phyloP scores from a whole-genome alignment of 148 eudicot species.

The Rheum nobile region DNA sequence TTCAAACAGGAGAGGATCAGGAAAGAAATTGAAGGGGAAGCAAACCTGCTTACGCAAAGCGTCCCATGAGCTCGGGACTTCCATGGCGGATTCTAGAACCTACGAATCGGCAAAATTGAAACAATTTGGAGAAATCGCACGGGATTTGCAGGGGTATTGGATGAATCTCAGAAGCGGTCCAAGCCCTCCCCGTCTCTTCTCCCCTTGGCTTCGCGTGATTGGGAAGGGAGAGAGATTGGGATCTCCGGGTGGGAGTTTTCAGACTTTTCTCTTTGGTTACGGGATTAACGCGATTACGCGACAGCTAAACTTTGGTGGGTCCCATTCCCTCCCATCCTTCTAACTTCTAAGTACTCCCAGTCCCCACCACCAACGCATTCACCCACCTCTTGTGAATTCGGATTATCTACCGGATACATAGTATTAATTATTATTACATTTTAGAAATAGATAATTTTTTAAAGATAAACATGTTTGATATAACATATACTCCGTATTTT shows the following conservation, averaged over 20 bases:
- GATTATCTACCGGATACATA: no score
- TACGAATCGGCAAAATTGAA: not conserved
- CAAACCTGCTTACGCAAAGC: conserved; percentile 70
- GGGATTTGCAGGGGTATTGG: not conserved
- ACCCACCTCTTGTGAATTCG: not conserved
- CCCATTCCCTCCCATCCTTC: not conserved
- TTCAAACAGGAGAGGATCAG: not conserved
- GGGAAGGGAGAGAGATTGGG: conserved; percentile 12
- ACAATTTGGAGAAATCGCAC: not conserved
- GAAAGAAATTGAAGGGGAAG: not conserved
- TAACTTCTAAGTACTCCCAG: not conserved
- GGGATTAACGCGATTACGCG: conserved; percentile 6
- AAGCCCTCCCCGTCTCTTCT: not conserved
- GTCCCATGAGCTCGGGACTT: conserved; percentile 77
- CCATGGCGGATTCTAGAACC: conserved; percentile 29
- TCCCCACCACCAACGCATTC: conserved; percentile 3
- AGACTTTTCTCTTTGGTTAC: not conserved
- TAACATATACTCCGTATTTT: no score
- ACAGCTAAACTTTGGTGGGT: conserved; percentile 3
- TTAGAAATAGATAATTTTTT: no score
- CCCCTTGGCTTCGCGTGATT: not conserved
- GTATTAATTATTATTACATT: no score
- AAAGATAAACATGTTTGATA: no score
- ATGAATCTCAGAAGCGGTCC: not conserved
- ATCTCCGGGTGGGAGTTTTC: conserved; percentile 5